These are phyloP conservation scores for Murraya paniculata DNA, from an alignment of 345 rosid species.

Conservation along the genomic window DNA sequence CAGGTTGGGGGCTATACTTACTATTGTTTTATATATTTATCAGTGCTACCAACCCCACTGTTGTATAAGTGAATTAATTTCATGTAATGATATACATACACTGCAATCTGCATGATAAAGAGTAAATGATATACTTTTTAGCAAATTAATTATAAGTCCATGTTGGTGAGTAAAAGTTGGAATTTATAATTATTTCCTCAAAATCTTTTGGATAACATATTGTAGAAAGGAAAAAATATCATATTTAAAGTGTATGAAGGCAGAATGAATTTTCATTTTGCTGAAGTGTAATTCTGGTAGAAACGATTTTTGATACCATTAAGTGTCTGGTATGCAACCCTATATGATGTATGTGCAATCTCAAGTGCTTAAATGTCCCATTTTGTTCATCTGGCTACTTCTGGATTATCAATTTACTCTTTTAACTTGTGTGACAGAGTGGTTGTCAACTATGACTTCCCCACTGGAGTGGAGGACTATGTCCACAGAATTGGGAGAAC, in stretches of 20 bases:
- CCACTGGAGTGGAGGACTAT: constrained; percentile 96
- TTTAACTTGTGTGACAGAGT: constrained; percentile 48
- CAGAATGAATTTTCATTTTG: not conserved
- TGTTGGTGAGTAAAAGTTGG: not conserved
- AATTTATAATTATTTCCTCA: not conserved
- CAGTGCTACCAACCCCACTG: not conserved
- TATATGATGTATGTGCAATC: not conserved
- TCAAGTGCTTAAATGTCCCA: not conserved
- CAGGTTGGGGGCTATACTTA: constrained; percentile 42
- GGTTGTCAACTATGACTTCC: constrained; percentile 93
- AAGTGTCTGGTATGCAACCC: not conserved
- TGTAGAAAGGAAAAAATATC: not conserved
- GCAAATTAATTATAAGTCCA: too few species aligned
- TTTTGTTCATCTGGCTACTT: not conserved
- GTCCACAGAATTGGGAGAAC: constrained; percentile 99
- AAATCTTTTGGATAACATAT: not conserved
- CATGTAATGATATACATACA: not conserved
- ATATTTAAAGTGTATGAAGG: not conserved
- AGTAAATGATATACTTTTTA: not conserved
- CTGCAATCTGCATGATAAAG: not conserved
- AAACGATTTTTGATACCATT: not conserved
- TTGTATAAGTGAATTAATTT: not conserved
- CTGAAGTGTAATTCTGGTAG: not conserved
- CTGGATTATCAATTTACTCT: not conserved
- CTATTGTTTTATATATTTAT: not conserved